These are phyloP conservation scores for Aspergillus carbonarius DNA, from an alignment of 2,329 filamentous ascomycete genomes.

Conservation along the genomic window DNA sequence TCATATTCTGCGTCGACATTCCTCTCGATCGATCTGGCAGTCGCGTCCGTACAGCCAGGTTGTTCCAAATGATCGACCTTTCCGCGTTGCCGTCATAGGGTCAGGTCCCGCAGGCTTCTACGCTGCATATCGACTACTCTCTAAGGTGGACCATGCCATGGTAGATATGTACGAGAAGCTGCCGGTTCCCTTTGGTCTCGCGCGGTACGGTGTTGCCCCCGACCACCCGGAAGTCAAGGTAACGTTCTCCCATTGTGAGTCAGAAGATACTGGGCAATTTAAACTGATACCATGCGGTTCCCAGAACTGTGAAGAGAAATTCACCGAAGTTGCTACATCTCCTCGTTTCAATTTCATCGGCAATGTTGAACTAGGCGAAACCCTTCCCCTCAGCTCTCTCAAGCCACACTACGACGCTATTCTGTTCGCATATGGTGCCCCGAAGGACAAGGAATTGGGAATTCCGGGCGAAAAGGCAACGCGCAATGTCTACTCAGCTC, in stretches of 20 bases:
- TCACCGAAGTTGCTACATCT: conserved; percentile 80
- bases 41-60: conserved; percentile 32
- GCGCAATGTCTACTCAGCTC: conserved; percentile 77
- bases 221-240: conserved; percentile 99
- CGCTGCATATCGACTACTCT: conserved; percentile 80
- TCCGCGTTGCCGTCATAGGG: conserved; percentile 84
- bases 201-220: conserved; percentile 93
- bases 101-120: conserved; percentile 97
- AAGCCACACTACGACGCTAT: conserved; percentile 87
- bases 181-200: conserved; percentile 88
- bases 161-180: conserved; percentile 97
- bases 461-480: conserved; percentile 72
- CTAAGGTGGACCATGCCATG: conserved; percentile 66
- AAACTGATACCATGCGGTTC: background rate
- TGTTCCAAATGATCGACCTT: conserved; percentile 48
- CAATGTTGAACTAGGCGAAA: conserved; percentile 75
- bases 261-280: background rate
- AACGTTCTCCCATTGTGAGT: conserved; percentile 13
- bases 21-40: conserved; percentile 14
- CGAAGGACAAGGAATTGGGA: conserved; percentile 73
- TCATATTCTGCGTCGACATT: background rate
- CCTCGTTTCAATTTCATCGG: conserved; percentile 86
- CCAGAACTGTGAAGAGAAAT: conserved; percentile 92
- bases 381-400: conserved; percentile 66
- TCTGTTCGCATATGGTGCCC: conserved; percentile 88